Conservation (phyloP, 495 filamentous ascomycete species). For the Aeminium ludgeri region DNA sequence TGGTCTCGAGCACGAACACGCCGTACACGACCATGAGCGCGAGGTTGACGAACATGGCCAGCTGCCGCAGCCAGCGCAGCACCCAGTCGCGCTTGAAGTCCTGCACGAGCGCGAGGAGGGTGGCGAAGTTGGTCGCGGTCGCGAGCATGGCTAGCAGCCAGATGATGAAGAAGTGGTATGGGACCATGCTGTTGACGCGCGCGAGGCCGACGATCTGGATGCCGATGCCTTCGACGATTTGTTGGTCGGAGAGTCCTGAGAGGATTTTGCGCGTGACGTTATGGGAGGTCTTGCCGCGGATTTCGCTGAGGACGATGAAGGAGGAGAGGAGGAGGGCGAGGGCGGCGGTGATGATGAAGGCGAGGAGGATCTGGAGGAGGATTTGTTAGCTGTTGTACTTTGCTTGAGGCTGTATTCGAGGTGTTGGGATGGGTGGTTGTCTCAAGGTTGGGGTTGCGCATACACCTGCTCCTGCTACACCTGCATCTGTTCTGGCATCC, state of each 20-base stretch:
- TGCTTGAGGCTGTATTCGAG: neutral
- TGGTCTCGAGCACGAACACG: slow-evolving; percentile 32
- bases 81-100: slow-evolving; percentile 48
- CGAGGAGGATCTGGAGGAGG: slow-evolving; percentile 34
- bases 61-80: slow-evolving; percentile 40
- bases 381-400: slow-evolving; percentile 1
- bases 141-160: slow-evolving; percentile 43
- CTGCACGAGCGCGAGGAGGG: slow-evolving; percentile 37
- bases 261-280: slow-evolving; percentile 40
- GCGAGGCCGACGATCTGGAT: slow-evolving; percentile 38
- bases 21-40: slow-evolving; percentile 33
- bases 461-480: slow-evolving; percentile 42
- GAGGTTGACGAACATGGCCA: slow-evolving; percentile 42
- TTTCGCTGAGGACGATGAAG: slow-evolving; percentile 32
- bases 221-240: slow-evolving; percentile 43
- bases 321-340: slow-evolving; percentile 31
- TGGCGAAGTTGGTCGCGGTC: slow-evolving; percentile 40
- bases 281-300: slow-evolving; percentile 19
- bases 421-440: neutral
- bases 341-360: slow-evolving; percentile 41
- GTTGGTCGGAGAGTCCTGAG: slow-evolving; percentile 40
- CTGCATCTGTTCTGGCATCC: slow-evolving; percentile 32
- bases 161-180: slow-evolving; percentile 46
- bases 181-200: slow-evolving; percentile 32
- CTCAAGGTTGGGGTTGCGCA: slow-evolving; percentile 11